These are phyloP conservation scores for Cladosporium cucumerinum DNA, from an alignment of 2,329 filamentous ascomycete genomes.

Conservation along the genomic window DNA sequence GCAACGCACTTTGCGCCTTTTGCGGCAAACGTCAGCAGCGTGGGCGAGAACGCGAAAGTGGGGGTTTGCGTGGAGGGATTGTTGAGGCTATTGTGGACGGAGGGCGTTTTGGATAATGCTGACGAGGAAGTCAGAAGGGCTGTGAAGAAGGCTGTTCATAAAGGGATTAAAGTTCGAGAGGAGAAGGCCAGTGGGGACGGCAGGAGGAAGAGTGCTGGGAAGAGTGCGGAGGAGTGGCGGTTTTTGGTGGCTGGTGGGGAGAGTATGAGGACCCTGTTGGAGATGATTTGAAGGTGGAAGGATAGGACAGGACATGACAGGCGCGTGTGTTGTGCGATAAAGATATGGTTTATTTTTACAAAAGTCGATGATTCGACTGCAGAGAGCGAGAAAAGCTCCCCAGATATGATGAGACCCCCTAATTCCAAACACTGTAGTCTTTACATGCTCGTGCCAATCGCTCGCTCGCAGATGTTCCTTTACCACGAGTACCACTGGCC, in stretches of 20 bases:
- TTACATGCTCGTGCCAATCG: neutral
- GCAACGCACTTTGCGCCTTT: conserved; percentile 63
- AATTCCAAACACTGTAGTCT: neutral
- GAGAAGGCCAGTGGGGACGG: conserved; percentile 43
- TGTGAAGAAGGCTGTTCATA: conserved; percentile 47
- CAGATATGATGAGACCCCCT: conserved; percentile 3
- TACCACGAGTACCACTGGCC: conserved; percentile 88
- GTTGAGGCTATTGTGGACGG: conserved; percentile 50
- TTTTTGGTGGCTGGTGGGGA: conserved; percentile 36
- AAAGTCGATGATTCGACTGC: neutral
- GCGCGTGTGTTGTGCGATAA: neutral
- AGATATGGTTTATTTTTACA: conserved; percentile 3
- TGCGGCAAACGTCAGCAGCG: conserved; percentile 58
- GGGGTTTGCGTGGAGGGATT: conserved; percentile 66
- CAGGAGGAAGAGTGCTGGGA: conserved; percentile 43
- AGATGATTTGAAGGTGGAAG: neutral
- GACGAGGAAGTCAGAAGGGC: conserved; percentile 27
- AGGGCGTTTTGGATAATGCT: conserved; percentile 28
- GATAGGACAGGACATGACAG: neutral
- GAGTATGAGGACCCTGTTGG: conserved; percentile 28
- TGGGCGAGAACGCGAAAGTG: conserved; percentile 69
- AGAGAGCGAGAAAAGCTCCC: neutral
- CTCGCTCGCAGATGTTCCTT: neutral
- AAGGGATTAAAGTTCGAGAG: conserved; percentile 52
- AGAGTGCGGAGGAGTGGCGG: conserved; percentile 32